Conservation (phyloP, 225 moss, liverwort and hornwort genomes). For the Marchantia polymorpha region DNA sequence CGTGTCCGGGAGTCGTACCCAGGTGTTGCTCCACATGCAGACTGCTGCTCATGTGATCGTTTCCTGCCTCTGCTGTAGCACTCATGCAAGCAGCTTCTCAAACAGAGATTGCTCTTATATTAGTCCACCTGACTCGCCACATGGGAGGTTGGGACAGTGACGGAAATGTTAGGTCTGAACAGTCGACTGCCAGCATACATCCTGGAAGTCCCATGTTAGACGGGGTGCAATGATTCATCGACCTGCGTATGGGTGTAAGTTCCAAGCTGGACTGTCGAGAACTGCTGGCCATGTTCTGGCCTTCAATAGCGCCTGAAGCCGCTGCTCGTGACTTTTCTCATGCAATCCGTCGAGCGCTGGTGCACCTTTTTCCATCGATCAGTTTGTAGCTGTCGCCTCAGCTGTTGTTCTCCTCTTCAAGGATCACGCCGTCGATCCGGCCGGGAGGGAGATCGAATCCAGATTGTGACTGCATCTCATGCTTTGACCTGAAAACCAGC, state of each 20-base stretch:
- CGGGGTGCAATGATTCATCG: not conserved
- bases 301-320: not conserved
- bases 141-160: not conserved
- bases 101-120: not conserved
- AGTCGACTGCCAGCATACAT: not conserved
- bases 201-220: not conserved
- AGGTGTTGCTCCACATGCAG: not conserved
- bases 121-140: not conserved
- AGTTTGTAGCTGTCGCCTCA: not conserved
- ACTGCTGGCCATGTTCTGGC: not conserved
- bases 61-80: not conserved
- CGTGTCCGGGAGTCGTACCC: not conserved
- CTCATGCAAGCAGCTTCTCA: not conserved
- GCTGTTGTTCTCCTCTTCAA: not conserved
- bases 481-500: not conserved
- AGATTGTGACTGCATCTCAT: not conserved
- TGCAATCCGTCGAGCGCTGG: not conserved
- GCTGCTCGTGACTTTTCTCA: not conserved
- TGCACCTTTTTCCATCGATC: not conserved
- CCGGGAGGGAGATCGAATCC: not conserved
- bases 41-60: conserved; percentile 2
- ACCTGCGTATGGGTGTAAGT: not conserved
- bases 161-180: not conserved
- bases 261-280: not conserved
- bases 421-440: not conserved